These are phyloP conservation scores for Incumbomyces delicatus DNA, from an alignment of 2,329 filamentous ascomycete species.

Conservation along the genomic window DNA sequence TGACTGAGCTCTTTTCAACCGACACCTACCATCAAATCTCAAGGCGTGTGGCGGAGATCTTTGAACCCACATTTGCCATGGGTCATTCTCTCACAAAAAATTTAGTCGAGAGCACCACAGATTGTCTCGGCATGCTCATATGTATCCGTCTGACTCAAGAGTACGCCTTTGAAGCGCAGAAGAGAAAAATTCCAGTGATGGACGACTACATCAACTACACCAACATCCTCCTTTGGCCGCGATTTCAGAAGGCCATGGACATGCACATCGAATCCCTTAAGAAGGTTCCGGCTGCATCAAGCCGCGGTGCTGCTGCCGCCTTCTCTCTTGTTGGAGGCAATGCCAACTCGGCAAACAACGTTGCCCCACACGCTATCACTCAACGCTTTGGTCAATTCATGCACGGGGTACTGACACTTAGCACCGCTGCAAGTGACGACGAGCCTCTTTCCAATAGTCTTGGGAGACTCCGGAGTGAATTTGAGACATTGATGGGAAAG, in stretches of 20 bases:
- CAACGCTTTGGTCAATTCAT: slow-evolving; percentile 93
- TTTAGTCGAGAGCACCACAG: slow-evolving; percentile 66
- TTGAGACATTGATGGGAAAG: slow-evolving; percentile 72
- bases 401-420: slow-evolving; percentile 72
- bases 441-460: slow-evolving; percentile 82
- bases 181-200: slow-evolving; percentile 76
- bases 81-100: slow-evolving; percentile 67
- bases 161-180: slow-evolving; percentile 85
- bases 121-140: slow-evolving; percentile 79
- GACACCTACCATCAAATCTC: slow-evolving; percentile 63
- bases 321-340: slow-evolving; percentile 43
- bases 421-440: slow-evolving; percentile 84
- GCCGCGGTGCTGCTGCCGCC: slow-evolving; percentile 43
- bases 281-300: slow-evolving; percentile 38
- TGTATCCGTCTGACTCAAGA: slow-evolving; percentile 90
- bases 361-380: slow-evolving; percentile 81
- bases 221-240: slow-evolving; percentile 92
- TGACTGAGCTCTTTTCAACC: slow-evolving; percentile 80
- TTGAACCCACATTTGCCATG: slow-evolving; percentile 78
- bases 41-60: slow-evolving; percentile 76
- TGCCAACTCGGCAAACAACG: slow-evolving; percentile 45
- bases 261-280: slow-evolving; percentile 81
- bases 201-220: slow-evolving; percentile 91
- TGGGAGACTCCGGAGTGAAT: slow-evolving; percentile 64
- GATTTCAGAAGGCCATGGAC: slow-evolving; percentile 90